phyloP scores from a whole-genome alignment of 2,329 filamentous ascomycete genomes.

The Teratosphaeria pseudoeucalypti region DNA sequence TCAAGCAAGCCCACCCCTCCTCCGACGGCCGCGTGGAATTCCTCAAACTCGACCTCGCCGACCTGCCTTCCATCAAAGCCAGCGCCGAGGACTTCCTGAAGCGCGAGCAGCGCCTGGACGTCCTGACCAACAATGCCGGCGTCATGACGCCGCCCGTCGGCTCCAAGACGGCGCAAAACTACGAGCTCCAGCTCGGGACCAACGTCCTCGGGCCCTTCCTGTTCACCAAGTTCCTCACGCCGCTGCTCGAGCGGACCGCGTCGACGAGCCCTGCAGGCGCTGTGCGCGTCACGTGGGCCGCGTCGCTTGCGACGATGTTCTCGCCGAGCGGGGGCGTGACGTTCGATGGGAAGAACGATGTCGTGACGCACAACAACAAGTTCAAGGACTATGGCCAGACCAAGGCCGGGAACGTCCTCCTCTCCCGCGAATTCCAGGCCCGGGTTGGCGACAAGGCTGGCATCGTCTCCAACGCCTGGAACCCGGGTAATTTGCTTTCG shows the following conservation, averaged over 20 bases:
- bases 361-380: conserved; percentile 8
- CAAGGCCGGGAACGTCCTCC: conserved; percentile 22
- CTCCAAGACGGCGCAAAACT: conserved; percentile 21
- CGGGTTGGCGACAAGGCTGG: conserved; percentile 11
- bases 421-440: conserved; percentile 15
- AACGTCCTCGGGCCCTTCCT: conserved; percentile 26
- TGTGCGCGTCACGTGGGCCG: conserved; percentile 24
- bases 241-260: conserved; percentile 21
- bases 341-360: conserved; percentile 10
- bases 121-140: conserved; percentile 30
- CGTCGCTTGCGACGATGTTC: conserved; percentile 15
- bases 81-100: conserved; percentile 26
- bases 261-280: conserved; percentile 15
- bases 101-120: conserved; percentile 29
- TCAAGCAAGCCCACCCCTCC: conserved; percentile 28
- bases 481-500: conserved; percentile 23
- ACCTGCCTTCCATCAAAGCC: conserved; percentile 25
- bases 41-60: conserved; percentile 36
- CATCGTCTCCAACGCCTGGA: conserved; percentile 20
- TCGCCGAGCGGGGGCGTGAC: conserved; percentile 12
- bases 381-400: conserved; percentile 17
- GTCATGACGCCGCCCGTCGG: conserved; percentile 26
- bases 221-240: conserved; percentile 22
- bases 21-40: conserved; percentile 34
- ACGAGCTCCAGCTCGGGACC: conserved; percentile 26